Evolutionary conservation across 1,139 yeast species (phyloP).

Genomic region (Ogataea hybrid): DNA sequence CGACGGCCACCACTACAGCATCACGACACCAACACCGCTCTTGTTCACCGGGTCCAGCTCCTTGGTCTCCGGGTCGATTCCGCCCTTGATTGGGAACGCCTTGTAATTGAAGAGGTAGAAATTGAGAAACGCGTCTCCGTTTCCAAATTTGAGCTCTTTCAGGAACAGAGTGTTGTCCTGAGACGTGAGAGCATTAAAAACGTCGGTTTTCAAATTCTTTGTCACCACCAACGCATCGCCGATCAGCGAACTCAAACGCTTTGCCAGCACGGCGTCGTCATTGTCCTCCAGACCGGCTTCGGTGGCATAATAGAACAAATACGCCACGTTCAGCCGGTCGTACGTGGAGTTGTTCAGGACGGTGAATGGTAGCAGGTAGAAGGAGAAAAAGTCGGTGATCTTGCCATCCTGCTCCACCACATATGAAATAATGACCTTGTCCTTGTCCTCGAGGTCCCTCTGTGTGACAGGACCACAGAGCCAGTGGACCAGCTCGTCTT

Average conservation of each 20-base stretch:
- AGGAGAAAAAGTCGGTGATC: conserved; percentile 86
- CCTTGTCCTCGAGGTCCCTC: conserved; percentile 27
- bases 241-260: conserved; percentile 60
- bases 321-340: conserved; percentile 78
- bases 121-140: conserved; percentile 90
- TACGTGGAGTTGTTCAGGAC: conserved; percentile 70
- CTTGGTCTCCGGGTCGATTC: conserved; percentile 56
- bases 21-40: conserved; percentile 88
- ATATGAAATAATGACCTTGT: conserved; percentile 67
- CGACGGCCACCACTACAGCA: conserved; percentile 44
- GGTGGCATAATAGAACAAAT: conserved; percentile 86
- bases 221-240: conserved; percentile 78
- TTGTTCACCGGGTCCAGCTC: conserved; percentile 50
- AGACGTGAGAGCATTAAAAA: conserved; percentile 86
- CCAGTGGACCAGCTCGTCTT: conserved; percentile 83
- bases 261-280: conserved; percentile 41
- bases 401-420: conserved; percentile 69
- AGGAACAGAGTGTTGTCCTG: conserved; percentile 87
- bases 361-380: conserved; percentile 83
- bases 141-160: conserved; percentile 82
- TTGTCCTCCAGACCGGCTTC: conserved; percentile 44
- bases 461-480: conserved; percentile 47
- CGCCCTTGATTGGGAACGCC: conserved; percentile 79
- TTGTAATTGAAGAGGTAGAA: conserved; percentile 89
- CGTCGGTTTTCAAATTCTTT: conserved; percentile 69